A percentile compares a stretch with the other conserved stretches of the same genome.
These are phyloP conservation scores for Mycena venus DNA, from an alignment of 768 basidiomycete species.

Conservation along the genomic window DNA sequence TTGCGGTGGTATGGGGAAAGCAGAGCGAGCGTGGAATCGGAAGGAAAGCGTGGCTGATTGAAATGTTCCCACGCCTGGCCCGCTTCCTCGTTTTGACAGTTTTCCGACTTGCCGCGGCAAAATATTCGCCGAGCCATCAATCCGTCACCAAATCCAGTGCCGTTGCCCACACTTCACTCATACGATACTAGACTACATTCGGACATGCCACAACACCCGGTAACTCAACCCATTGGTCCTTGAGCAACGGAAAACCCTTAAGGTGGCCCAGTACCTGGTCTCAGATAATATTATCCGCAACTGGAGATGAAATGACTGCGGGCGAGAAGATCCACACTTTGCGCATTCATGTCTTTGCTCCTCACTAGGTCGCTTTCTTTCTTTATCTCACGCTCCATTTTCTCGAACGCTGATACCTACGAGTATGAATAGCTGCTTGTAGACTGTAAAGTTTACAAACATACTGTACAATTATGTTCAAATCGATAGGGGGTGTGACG, in stretches of 20 bases:
- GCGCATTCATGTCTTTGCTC: too few relatives aligned
- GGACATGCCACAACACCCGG: not conserved
- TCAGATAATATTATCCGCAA: not conserved
- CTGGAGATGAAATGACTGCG: not conserved
- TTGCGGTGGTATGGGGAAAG: too few relatives aligned
- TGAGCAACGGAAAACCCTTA: too few relatives aligned
- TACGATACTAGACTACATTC: not conserved
- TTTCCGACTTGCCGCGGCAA: too few relatives aligned
- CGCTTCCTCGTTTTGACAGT: not conserved
- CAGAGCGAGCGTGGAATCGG: too few relatives aligned
- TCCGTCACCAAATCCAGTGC: not conserved
- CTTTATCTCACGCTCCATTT: not conserved
- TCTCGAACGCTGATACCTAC: not conserved
- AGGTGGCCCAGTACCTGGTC: too few relatives aligned
- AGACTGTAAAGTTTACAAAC: too few relatives aligned
- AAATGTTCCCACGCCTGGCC: slow-evolving; percentile 10
- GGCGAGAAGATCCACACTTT: not conserved
- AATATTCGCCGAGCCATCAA: too few relatives aligned
- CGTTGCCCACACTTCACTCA: not conserved
- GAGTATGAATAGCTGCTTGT: too few relatives aligned
- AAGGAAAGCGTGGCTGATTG: not conserved
- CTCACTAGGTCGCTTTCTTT: not conserved
- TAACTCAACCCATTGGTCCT: too few relatives aligned
- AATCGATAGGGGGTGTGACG: too few relatives aligned
- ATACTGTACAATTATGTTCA: too few relatives aligned